phyloP scores from a whole-genome alignment of 768 basidiomycete genomes.

The Serendipita sp. region DNA sequence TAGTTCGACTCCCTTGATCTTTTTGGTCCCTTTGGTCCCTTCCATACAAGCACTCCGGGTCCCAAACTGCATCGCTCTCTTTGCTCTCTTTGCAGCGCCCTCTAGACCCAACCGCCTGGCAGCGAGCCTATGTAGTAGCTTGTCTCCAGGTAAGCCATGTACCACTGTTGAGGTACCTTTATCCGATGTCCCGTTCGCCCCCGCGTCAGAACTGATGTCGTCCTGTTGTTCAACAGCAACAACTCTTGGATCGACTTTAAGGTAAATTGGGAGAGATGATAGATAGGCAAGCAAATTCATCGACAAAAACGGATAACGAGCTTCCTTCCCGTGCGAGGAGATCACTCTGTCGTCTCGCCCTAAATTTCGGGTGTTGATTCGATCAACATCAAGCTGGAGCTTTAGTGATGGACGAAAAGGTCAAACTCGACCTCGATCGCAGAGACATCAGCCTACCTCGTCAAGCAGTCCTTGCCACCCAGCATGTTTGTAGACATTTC shows the following conservation, averaged over 20 bases:
- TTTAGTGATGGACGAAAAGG: slow-evolving; percentile 18
- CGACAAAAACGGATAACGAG: slow-evolving; percentile 79
- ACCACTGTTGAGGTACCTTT: not conserved
- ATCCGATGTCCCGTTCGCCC: not conserved
- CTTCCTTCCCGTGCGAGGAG: slow-evolving; percentile 82
- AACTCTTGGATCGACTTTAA: slow-evolving; percentile 64
- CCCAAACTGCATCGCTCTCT: slow-evolving; percentile 96
- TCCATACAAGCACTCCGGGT: slow-evolving; percentile 76
- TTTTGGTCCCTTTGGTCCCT: slow-evolving; percentile 21
- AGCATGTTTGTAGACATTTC: slow-evolving; percentile 45
- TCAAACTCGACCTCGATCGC: not conserved
- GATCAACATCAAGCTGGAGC: slow-evolving; percentile 79
- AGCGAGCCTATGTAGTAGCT: slow-evolving; percentile 61
- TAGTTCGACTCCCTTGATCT: not conserved
- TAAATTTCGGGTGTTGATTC: slow-evolving; percentile 76
- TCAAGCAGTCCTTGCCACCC: slow-evolving; percentile 66
- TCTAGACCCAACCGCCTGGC: slow-evolving; percentile 56
- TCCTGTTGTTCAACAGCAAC: slow-evolving; percentile 9
- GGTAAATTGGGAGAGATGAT: slow-evolving; percentile 58
- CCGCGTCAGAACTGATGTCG: not conserved
- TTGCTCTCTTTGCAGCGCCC: slow-evolving; percentile 60
- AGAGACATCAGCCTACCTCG: slow-evolving; percentile 36
- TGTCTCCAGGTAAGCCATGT: slow-evolving; percentile 70
- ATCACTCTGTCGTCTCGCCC: slow-evolving; percentile 91
- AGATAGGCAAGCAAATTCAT: slow-evolving; percentile 62